These are phyloP conservation scores for Trypanosoma avium DNA, from an alignment of 208 protist genomes.

Conservation along the genomic window DNA sequence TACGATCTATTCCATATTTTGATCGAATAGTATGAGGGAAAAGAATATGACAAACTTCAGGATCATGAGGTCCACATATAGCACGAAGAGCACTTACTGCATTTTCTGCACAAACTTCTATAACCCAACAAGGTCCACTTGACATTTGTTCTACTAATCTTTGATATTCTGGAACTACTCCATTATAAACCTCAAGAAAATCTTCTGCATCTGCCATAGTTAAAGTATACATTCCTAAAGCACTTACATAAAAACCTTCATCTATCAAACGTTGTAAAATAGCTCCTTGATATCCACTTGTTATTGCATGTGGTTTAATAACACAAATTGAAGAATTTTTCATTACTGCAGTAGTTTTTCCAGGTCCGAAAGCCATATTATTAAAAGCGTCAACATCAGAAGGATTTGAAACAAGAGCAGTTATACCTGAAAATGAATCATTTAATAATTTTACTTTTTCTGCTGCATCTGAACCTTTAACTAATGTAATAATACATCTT, in stretches of 20 bases:
- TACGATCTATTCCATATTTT: conserved; percentile 86
- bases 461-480: conserved; percentile 63
- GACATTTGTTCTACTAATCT: conserved; percentile 92
- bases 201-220: conserved; percentile 90
- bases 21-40: conserved; percentile 93
- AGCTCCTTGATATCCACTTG: conserved; percentile 77
- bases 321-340: conserved; percentile 92
- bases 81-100: conserved; percentile 74
- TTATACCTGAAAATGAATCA: conserved; percentile 33
- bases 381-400: conserved; percentile 34
- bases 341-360: conserved; percentile 78
- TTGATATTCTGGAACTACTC: conserved; percentile 94
- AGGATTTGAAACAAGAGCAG: conserved; percentile 41
- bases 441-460: conserved; percentile 44
- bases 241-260: conserved; percentile 93
- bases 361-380: conserved; percentile 44
- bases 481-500: conserved; percentile 51
- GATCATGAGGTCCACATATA: conserved; percentile 91
- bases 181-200: conserved; percentile 97
- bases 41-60: conserved; percentile 87
- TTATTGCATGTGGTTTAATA: conserved; percentile 96
- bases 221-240: conserved; percentile 89
- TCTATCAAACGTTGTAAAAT: conserved; percentile 91
- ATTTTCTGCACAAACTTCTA: conserved; percentile 91
- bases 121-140: conserved; percentile 83